These are phyloP conservation scores for Coemansia sp. DNA, from an alignment of 192 early-diverging fungal species.

Conservation along the genomic window DNA sequence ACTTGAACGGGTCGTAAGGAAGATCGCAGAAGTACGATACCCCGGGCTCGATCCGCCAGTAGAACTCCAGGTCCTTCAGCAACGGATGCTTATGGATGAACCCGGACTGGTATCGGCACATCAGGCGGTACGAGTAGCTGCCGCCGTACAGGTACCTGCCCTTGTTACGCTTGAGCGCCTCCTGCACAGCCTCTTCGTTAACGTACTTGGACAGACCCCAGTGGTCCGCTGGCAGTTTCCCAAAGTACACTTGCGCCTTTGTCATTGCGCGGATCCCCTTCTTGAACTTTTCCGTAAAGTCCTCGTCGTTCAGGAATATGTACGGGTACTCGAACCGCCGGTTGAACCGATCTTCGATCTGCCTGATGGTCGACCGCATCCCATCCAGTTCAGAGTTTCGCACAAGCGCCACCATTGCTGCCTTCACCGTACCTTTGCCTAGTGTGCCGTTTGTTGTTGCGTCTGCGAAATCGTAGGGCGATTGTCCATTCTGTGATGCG, in stretches of 20 bases:
- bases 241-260: slow-evolving; percentile 63
- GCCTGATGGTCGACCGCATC: slow-evolving; percentile 60
- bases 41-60: slow-evolving; percentile 61
- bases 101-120: slow-evolving; percentile 50
- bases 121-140: slow-evolving; percentile 62
- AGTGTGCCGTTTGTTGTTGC: background rate
- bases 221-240: slow-evolving; percentile 59
- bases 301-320: slow-evolving; percentile 69
- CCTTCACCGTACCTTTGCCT: slow-evolving; percentile 4
- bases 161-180: slow-evolving; percentile 53
- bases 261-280: slow-evolving; percentile 52
- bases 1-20: slow-evolving; percentile 57
- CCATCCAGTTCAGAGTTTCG: slow-evolving; percentile 68
- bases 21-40: slow-evolving; percentile 57
- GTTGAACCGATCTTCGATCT: slow-evolving; percentile 76
- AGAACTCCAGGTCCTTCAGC: slow-evolving; percentile 56
- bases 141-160: slow-evolving; percentile 61
- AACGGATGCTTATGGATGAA: slow-evolving; percentile 60
- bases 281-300: slow-evolving; percentile 64
- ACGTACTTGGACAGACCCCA: slow-evolving; percentile 81
- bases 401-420: slow-evolving; percentile 68
- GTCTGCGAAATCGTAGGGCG: background rate
- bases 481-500: background rate
- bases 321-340: slow-evolving; percentile 65
- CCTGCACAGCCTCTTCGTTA: slow-evolving; percentile 55